phyloP scores from a whole-genome alignment of 2,329 filamentous ascomycete species.

The Ascochyta koolunga region DNA sequence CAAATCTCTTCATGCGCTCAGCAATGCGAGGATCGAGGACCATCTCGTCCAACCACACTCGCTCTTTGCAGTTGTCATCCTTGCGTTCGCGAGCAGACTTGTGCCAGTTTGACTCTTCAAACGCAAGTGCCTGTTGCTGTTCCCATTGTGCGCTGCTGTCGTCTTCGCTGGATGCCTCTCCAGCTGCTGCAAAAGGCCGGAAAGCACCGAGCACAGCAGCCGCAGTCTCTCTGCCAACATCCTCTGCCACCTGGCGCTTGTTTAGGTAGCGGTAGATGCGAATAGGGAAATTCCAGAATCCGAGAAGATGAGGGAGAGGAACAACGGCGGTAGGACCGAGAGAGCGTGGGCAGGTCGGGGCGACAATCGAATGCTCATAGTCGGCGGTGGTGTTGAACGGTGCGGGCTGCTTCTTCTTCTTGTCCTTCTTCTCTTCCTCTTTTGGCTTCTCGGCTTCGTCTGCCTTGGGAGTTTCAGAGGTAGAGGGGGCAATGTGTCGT shows the following conservation, averaged over 20 bases:
- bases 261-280: constrained; percentile 88
- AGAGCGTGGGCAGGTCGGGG: constrained; percentile 69
- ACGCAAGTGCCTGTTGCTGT: constrained; percentile 67
- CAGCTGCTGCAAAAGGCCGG: constrained; percentile 51
- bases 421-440: constrained; percentile 52
- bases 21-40: constrained; percentile 78
- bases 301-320: constrained; percentile 85
- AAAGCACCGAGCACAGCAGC: constrained; percentile 73
- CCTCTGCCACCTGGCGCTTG: constrained; percentile 81
- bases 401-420: constrained; percentile 64
- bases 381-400: constrained; percentile 75
- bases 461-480: constrained; percentile 31
- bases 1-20: constrained; percentile 79
- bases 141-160: constrained; percentile 57
- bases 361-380: constrained; percentile 71
- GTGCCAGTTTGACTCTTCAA: constrained; percentile 83
- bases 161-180: constrained; percentile 34
- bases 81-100: constrained; percentile 71
- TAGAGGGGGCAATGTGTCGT: constrained; percentile 46
- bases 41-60: constrained; percentile 76
- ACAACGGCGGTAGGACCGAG: constrained; percentile 77
- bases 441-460: constrained; percentile 40
- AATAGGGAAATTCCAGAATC: constrained; percentile 87
- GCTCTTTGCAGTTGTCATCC: constrained; percentile 58
- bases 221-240: constrained; percentile 85